Conservation (phyloP, 2,329 filamentous ascomycete genomes). For the Alternaria viburni region DNA sequence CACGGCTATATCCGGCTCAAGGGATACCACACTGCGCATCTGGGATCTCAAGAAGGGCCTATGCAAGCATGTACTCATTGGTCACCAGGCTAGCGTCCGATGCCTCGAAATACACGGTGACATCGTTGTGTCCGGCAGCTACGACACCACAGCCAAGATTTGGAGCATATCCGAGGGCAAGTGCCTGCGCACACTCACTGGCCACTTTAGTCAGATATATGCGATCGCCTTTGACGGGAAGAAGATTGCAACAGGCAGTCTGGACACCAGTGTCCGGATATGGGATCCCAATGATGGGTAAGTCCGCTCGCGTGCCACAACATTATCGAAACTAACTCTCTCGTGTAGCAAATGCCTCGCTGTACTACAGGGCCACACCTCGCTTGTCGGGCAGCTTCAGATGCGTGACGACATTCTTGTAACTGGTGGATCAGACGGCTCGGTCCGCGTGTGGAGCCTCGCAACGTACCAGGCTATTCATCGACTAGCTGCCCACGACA, state of each 20-base stretch:
- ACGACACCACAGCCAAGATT: slow-evolving; percentile 94
- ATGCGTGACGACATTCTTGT: slow-evolving; percentile 95
- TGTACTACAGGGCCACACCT: slow-evolving; percentile 95
- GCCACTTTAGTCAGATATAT: slow-evolving; percentile 98
- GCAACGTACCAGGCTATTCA: slow-evolving; percentile 91
- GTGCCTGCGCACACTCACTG: slow-evolving; percentile 86
- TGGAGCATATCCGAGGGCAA: slow-evolving; percentile 98
- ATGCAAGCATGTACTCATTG: slow-evolving; percentile 89
- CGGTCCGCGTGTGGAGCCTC: slow-evolving; percentile 94
- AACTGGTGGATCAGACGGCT: slow-evolving; percentile 94
- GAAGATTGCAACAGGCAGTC: slow-evolving; percentile 89
- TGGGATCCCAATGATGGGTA: slow-evolving; percentile 92
- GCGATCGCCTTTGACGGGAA: slow-evolving; percentile 96
- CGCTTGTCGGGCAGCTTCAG: slow-evolving; percentile 93
- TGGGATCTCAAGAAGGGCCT: slow-evolving; percentile 92
- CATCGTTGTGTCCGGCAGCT: slow-evolving; percentile 96
- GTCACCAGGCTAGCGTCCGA: slow-evolving; percentile 92
- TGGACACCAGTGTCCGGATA: slow-evolving; percentile 95
- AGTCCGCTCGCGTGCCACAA: slow-evolving; percentile 46
- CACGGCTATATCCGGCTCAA: slow-evolving; percentile 93
- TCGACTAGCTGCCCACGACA: slow-evolving; percentile 93
- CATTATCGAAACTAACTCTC: slow-evolving; percentile 17
- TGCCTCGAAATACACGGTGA: slow-evolving; percentile 97
- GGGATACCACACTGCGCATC: slow-evolving; percentile 91
- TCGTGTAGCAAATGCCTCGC: slow-evolving; percentile 72